phyloP scores from a whole-genome alignment of 192 early-diverging fungal genomes.

The Blastocladiella britannica region DNA sequence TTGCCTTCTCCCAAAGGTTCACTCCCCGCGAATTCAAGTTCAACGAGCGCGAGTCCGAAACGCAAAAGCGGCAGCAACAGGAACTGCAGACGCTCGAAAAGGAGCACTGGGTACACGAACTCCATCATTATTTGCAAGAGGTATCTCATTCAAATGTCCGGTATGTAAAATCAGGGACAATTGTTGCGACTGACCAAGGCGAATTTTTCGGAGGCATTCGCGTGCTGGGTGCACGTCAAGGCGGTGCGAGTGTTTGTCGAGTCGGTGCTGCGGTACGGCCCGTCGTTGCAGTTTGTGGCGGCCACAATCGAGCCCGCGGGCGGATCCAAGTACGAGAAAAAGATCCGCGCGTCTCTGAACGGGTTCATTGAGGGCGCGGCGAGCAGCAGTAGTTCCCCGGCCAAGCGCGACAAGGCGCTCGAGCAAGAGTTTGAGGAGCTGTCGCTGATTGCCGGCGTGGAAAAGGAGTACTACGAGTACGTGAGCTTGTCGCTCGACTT shows the following conservation, averaged over 20 bases:
- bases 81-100: conserved; percentile 26
- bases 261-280: conserved; percentile 86
- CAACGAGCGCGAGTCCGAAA: conserved; percentile 53
- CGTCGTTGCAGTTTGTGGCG: conserved; percentile 80
- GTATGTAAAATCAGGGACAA: conserved; percentile 21
- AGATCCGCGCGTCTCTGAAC: conserved; percentile 54
- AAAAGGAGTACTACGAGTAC: neutral
- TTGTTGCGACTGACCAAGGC: conserved; percentile 71
- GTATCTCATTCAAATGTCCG: neutral
- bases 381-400: too few relatives aligned
- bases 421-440: neutral
- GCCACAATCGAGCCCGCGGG: conserved; percentile 51
- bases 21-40: conserved; percentile 91
- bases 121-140: neutral
- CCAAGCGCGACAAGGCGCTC: neutral
- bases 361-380: conserved; percentile 37
- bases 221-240: conserved; percentile 88
- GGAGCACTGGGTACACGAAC: conserved; percentile 43
- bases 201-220: conserved; percentile 83
- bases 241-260: conserved; percentile 88
- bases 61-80: conserved; percentile 56
- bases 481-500: neutral
- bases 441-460: neutral
- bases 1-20: conserved; percentile 24
- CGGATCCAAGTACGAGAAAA: conserved; percentile 64